Conservation (phyloP, 1,284 basidiomycete genomes). For the Apiotrichum gracile region DNA sequence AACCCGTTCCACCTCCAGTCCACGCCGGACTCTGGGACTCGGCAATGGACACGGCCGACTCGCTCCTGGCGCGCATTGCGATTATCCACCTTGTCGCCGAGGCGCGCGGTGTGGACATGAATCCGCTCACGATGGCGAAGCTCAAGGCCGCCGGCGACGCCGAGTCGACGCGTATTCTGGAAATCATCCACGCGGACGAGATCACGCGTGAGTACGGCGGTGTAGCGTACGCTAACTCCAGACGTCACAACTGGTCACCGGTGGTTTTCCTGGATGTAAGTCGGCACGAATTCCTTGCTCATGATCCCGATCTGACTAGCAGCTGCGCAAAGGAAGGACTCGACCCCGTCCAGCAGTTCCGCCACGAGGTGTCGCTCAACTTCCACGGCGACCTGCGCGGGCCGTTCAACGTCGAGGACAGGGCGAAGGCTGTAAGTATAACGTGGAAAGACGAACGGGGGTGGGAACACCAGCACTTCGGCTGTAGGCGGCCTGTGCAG, state of each 20-base stretch:
- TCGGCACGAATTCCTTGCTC: too few species aligned
- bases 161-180: constrained; percentile 64
- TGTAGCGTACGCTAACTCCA: constrained; percentile 7
- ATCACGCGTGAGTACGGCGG: constrained; percentile 53
- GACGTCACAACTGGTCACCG: constrained; percentile 75
- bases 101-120: constrained; percentile 79
- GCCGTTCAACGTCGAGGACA: constrained; percentile 72
- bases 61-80: constrained; percentile 67
- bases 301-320: too few species aligned
- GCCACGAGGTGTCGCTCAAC: constrained; percentile 65
- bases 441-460: background rate
- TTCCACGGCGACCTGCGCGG: constrained; percentile 78
- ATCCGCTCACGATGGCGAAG: constrained; percentile 73
- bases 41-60: constrained; percentile 64
- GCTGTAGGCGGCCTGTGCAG: too few species aligned
- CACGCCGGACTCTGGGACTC: constrained; percentile 78
- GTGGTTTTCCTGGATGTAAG: constrained; percentile 69
- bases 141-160: constrained; percentile 64
- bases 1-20: constrained; percentile 55
- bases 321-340: constrained; percentile 58
- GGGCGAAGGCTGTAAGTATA: constrained; percentile 57
- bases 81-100: constrained; percentile 89
- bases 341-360: constrained; percentile 66
- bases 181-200: constrained; percentile 76
- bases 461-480: too few species aligned